Conservation (phyloP, 1,284 basidiomycete genomes). For the Sanghuangporus sanghuang region DNA sequence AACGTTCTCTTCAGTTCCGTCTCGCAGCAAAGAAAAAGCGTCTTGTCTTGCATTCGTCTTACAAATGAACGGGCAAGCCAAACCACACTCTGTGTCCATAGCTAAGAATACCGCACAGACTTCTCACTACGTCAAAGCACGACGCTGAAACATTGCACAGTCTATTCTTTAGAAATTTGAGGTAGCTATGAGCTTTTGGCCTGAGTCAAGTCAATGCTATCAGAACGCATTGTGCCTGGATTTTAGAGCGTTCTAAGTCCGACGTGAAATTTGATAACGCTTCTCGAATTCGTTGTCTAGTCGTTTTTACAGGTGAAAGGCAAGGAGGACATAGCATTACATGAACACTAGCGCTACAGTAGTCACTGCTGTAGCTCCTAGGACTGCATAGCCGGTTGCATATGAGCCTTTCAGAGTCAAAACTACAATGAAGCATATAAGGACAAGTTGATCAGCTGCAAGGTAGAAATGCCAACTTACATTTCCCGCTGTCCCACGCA, state of each 20-base stretch:
- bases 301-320: not conserved
- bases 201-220: not conserved
- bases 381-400: conserved; percentile 73
- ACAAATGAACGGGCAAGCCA: too few relatives aligned
- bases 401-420: conserved; percentile 78
- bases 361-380: conserved; percentile 75
- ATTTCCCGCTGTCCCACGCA: conserved; percentile 85
- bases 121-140: too few relatives aligned
- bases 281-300: not conserved
- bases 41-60: too few relatives aligned
- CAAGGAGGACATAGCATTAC: conserved; percentile 25
- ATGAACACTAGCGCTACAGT: conserved; percentile 63
- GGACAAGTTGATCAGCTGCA: not conserved
- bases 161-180: too few relatives aligned
- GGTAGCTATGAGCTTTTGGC: too few relatives aligned
- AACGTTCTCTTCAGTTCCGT: too few relatives aligned
- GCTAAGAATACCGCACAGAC: too few relatives aligned
- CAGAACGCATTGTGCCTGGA: not conserved
- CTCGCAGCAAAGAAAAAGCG: too few relatives aligned
- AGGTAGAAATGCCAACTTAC: conserved; percentile 45
- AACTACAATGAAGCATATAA: conserved; percentile 42
- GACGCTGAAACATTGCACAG: too few relatives aligned
- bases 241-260: not conserved
- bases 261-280: not conserved
- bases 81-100: too few relatives aligned